These are phyloP conservation scores for Mycena filopes DNA, from an alignment of 768 basidiomycete species.

Conservation along the genomic window DNA sequence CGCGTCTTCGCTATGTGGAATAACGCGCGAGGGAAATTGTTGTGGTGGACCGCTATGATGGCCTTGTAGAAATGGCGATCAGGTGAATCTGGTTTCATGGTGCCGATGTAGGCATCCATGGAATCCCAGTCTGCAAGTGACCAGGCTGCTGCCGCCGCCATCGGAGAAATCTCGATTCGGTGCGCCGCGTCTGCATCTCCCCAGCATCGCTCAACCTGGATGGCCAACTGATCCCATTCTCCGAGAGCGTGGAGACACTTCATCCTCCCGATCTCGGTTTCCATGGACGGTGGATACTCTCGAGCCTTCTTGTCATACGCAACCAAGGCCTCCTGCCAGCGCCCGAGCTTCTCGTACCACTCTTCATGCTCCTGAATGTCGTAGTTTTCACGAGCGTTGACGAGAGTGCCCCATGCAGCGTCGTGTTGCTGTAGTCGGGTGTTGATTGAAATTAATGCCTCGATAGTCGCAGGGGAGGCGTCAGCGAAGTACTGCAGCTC, in stretches of 20 bases:
- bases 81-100: slow-evolving; percentile 92
- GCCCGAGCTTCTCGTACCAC: slow-evolving; percentile 96
- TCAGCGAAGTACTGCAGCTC: slow-evolving; percentile 97
- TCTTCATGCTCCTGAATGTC: slow-evolving; percentile 94
- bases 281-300: slow-evolving; percentile 79
- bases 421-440: slow-evolving; percentile 97
- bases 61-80: slow-evolving; percentile 97
- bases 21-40: slow-evolving; percentile 92
- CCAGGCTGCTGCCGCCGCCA: slow-evolving; percentile 98
- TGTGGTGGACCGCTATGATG: slow-evolving; percentile 95
- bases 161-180: slow-evolving; percentile 90
- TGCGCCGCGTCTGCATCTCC: slow-evolving; percentile 83
- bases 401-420: slow-evolving; percentile 96
- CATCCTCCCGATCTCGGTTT: slow-evolving; percentile 89
- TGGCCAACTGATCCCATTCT: slow-evolving; percentile 94
- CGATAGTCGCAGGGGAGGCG: slow-evolving; percentile 89
- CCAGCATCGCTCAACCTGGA: slow-evolving; percentile 92
- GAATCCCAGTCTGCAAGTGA: slow-evolving; percentile 96
- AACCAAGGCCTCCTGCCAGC: slow-evolving; percentile 93
- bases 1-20: slow-evolving; percentile 92
- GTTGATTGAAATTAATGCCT: slow-evolving; percentile 95
- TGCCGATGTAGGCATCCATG: slow-evolving; percentile 96
- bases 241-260: slow-evolving; percentile 97
- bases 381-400: slow-evolving; percentile 89
- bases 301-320: slow-evolving; percentile 85